Percentiles rank a stretch among this genome's conserved stretches.
Evolutionary conservation across 2,329 filamentous ascomycete genomes (phyloP).

Genomic region (Trichoderma semiorbis): DNA sequence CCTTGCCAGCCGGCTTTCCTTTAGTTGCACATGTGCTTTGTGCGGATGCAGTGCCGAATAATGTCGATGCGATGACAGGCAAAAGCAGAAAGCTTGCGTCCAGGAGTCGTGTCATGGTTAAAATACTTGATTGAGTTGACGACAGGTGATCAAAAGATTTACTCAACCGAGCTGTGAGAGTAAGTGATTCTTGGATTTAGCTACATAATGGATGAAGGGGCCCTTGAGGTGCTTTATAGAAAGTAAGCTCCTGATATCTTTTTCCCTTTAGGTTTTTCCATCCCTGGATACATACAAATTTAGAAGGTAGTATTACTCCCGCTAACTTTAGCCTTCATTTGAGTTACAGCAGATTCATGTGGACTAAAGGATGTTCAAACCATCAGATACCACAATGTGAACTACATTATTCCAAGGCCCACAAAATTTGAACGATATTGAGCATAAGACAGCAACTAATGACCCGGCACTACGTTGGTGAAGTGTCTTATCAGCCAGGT

Average conservation of each 20-base stretch:
- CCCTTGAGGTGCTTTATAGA: not conserved
- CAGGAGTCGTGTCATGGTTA: conserved; percentile 21
- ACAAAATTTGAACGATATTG: not conserved
- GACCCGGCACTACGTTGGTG: not conserved
- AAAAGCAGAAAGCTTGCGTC: conserved; percentile 21
- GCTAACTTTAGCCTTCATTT: not conserved
- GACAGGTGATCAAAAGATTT: not conserved
- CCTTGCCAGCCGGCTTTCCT: conserved; percentile 32
- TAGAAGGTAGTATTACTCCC: conserved; percentile 14
- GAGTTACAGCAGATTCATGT: not conserved
- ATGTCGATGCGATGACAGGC: conserved; percentile 17
- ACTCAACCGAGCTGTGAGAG: not conserved
- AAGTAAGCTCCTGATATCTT: not conserved
- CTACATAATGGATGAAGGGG: not conserved
- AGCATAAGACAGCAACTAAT: not conserved
- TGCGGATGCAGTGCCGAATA: conserved; percentile 16
- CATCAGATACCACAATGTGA: not conserved
- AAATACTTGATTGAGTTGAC: not conserved
- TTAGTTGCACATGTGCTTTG: conserved; percentile 31
- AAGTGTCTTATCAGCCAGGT: not conserved
- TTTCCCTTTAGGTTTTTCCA: not conserved
- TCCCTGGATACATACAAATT: not conserved
- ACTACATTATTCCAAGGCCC: not conserved
- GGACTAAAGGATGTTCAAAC: not conserved
- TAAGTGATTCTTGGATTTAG: not conserved